Conservation (phyloP, 208 protist species). For the Wallacemonas collosoma region DNA sequence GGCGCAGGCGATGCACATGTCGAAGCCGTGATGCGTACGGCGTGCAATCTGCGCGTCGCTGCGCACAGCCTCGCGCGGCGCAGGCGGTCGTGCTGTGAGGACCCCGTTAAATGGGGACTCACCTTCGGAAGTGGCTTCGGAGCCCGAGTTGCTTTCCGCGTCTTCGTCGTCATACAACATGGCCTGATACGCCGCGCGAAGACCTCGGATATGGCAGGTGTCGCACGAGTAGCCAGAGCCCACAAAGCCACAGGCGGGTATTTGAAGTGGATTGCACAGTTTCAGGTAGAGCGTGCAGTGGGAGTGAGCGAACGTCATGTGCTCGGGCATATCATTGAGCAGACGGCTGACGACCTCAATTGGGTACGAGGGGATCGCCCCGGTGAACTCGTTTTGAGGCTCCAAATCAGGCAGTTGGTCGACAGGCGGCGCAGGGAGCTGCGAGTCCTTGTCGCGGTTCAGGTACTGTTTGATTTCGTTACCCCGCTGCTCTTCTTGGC, state of each 20-base stretch:
- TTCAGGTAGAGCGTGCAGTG: slow-evolving; percentile 46
- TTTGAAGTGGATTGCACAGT: slow-evolving; percentile 53
- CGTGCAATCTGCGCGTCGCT: slow-evolving; percentile 44
- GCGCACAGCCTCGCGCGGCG: slow-evolving; percentile 25
- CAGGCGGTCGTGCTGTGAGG: slow-evolving; percentile 1
- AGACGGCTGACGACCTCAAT: slow-evolving; percentile 27
- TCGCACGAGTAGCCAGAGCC: slow-evolving; percentile 48
- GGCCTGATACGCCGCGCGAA: slow-evolving; percentile 52
- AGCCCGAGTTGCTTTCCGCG: background rate
- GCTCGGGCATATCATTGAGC: slow-evolving; percentile 29
- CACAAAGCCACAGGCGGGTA: slow-evolving; percentile 40
- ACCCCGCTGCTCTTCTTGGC: slow-evolving; percentile 40
- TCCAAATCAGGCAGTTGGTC: slow-evolving; percentile 34
- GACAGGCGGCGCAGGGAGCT: slow-evolving; percentile 9
- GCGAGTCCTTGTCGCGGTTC: slow-evolving; percentile 10
- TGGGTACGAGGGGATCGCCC: slow-evolving; percentile 27
- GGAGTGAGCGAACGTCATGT: slow-evolving; percentile 49
- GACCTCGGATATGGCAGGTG: slow-evolving; percentile 44
- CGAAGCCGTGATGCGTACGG: slow-evolving; percentile 46
- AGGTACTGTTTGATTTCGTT: slow-evolving; percentile 17
- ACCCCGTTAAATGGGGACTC: slow-evolving; percentile 7
- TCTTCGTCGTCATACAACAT: slow-evolving; percentile 58
- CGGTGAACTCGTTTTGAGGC: slow-evolving; percentile 34
- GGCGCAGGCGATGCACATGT: slow-evolving; percentile 72
- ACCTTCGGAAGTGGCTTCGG: background rate